phyloP scores from a whole-genome alignment of 495 filamentous ascomycete species.

The Penicillium cosmopolitanum region DNA sequence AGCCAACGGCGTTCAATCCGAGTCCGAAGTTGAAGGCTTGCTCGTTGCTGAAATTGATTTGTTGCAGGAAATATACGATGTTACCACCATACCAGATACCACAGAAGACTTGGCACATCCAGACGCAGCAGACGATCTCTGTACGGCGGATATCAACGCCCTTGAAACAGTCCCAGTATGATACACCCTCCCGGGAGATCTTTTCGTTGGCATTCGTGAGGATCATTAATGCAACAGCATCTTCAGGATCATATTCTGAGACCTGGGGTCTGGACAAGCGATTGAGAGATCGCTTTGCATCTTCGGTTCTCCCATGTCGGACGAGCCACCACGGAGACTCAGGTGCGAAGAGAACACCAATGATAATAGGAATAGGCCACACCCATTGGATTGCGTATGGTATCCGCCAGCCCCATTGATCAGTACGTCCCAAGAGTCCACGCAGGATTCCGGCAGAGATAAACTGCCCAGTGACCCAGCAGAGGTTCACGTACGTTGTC shows the following conservation, averaged over 20 bases:
- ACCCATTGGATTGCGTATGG: neutral
- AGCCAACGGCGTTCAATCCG: slow-evolving; percentile 72
- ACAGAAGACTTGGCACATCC: neutral
- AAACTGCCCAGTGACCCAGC: too few relatives aligned
- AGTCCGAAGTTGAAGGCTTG: slow-evolving; percentile 67
- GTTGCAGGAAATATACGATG: neutral
- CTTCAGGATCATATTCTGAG: too few relatives aligned
- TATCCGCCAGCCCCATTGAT: neutral
- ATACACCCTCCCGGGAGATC: neutral
- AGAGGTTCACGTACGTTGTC: too few relatives aligned
- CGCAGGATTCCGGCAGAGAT: neutral
- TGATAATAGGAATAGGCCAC: neutral
- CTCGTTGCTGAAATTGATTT: slow-evolving; percentile 49
- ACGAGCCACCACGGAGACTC: neutral
- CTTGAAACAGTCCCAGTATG: neutral
- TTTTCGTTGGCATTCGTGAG: neutral
- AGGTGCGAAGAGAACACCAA: neutral
- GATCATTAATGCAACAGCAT: neutral
- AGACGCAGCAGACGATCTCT: neutral
- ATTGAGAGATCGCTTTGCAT: neutral
- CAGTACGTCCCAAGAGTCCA: neutral
- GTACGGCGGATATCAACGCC: neutral
- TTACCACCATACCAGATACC: neutral
- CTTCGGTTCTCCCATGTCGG: neutral
- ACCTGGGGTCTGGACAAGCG: slow-evolving; percentile 21